Base-by-base conservation (phyloP, 2,329 filamentous ascomycete species). In the Trichophyton benhamiae region DNA sequence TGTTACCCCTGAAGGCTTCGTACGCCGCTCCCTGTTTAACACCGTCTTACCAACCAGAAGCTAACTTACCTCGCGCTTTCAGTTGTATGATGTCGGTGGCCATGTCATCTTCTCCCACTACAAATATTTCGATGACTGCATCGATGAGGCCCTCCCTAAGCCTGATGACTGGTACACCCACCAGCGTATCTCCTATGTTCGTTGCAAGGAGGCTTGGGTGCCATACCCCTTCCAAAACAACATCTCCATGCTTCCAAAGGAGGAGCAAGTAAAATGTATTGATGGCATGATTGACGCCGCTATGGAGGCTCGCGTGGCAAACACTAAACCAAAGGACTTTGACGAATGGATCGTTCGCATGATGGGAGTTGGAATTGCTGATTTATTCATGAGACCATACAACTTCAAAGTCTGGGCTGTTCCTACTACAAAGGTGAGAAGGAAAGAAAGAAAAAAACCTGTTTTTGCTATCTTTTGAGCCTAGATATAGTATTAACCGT, bases 331-430 rank as follows among this genome's bases (percentile, higher is more conserved):
- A 70, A 87, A 91, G 81, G 83, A 95, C 80, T 99, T 99, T 71
- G 94, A 99, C 72, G 91, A 99, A 81, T 97, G 91, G 91, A 97
- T 97, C 72, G 75, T 97, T 70, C 86, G 94, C 71, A 95, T 88
- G 80, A 91, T 88, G 79, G 94, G 94, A 70, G 80, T 84, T 69
- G 92, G 92, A 69, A 83, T 99, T 71, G 92, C 91, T 67, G 86
- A 99, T 75, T 82, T 92, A 69, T 99, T 99, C 84, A 99, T 99
- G 94, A 84, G 94, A 70, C 94, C 94, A 60, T 99, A 99, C 83
- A 99, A 99, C 85, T 99, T 87, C 86, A 99, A 99, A 81, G 94
- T 99, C 74, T 99, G 94, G 94, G 94, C 94, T 65, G 92, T 97
- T 70, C 94, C 94, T 63, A 96, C 92, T 61, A 96, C 88, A 68